Base-by-base conservation (phyloP, 768 basidiomycete genomes). In the Pisolithus marmoratus region DNA sequence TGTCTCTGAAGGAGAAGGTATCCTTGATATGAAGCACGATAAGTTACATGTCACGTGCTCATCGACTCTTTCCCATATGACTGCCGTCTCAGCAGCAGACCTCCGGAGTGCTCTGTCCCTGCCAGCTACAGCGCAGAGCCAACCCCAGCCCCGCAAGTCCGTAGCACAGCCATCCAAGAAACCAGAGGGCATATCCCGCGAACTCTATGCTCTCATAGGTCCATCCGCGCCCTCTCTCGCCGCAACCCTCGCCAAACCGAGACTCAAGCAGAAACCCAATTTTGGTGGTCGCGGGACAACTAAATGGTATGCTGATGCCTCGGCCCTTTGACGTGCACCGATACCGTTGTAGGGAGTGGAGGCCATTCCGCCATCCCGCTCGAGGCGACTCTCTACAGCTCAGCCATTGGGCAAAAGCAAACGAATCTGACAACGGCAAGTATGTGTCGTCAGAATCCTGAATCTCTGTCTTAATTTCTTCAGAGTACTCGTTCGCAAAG, bases 151-250 rank as follows among this genome's bases (percentile, higher is more conserved):
- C 2, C 80, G 78, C 59, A 85, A 79, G 58, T 53, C 70, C 3
- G 34, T 64, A 22, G 50, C 72, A n/a, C 17, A 70, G 0, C 50
- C 66, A 2, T 61, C 74, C 12, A 78, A 79, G 62, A 91, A 89
- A 68, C 90, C 90, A 4, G 90, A 93, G 19, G 94, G 95, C 19
- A 94, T 97, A 54, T 87, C 93, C 0, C 77, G 94, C 58, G 94
- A 97, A 68, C 78, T 99, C 2, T 97, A 89, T 71, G 85, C 89
- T 1, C 82, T 99, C 53, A 97, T 99, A 58, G 95, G 95, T n/a
- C 84, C 91, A 54, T 88, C 90, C 45, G 87, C 88, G 11, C 94
- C 95, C 0, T 84, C 87, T 2, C 78, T 98, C 46, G 86, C 84
- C 0, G 80, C 88, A 31, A 85, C 89, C 59, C 78, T 85, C 53